Evolutionary conservation across 768 basidiomycete species (phyloP), one percentile per base, ranked within the genome.

Genomic region (Sporobolomyces roseus): DNA sequence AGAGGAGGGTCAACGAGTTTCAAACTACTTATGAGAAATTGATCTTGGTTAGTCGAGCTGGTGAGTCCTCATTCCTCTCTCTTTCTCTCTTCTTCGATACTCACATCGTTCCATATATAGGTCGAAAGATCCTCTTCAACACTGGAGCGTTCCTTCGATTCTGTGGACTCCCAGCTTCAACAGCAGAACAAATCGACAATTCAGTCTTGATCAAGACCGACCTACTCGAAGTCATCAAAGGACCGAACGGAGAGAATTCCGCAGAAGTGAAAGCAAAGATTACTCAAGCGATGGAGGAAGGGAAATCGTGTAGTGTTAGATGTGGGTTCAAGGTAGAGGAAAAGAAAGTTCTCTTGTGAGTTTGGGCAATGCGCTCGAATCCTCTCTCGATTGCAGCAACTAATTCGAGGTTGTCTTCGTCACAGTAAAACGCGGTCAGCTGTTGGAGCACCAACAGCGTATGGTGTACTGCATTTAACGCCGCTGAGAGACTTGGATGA

Each of bases 91-190:
- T 43, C 50, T 7, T 21, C 21, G 8, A 3, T n/a, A 5, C 16
- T 27, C 38, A 45, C 7, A 7, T 13, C 43, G 5, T 33, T 5
- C 25, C 16, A 17, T 13, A 14, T 12, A n/a, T 55, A 69, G 63
- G 35, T 48, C 58, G 58, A 13, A 30, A 48, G 9, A 61, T 64
- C 35, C 25, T 65, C 19, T 53, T 61, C 63, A 41, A 41, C 53
- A 59, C 63, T 17, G 38, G 59, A 19, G 35, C 51, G n/a, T 65
- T 70, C 68, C 63, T 70, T 2, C 59, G 63, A 19, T 64, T 30
- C 58, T 60, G 51, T 30, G 68, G 68, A 12, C 58, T 70, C 13
- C 68, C 63, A 19, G 56, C 45, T 32, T 49, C 68, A 8, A 32
- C 55, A 6, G 3, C 50, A 6, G 51, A 46, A 9, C 62, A 69